Evolutionary conservation across 179 eudicot species (phyloP).

Genomic region (Spinacia oleracea): DNA sequence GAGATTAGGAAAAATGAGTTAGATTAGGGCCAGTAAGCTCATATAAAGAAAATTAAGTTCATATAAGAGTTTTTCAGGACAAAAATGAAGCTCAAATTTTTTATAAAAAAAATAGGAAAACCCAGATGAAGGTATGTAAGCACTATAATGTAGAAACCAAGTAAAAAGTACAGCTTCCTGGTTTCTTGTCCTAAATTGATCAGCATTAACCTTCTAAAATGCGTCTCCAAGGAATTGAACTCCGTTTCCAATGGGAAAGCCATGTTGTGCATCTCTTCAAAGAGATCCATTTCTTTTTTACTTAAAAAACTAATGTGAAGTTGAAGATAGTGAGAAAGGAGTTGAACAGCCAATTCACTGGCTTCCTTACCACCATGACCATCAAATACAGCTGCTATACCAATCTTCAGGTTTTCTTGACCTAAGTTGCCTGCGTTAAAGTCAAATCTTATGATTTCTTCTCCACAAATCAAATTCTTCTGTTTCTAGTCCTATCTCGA

Average conservation of each 20-base stretch:
- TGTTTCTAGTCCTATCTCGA: not conserved
- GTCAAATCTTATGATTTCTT: not conserved
- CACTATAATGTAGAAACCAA: not conserved
- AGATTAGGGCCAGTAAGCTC: too few species aligned
- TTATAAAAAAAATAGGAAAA: too few species aligned
- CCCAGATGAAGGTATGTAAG: not conserved
- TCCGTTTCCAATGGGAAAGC: slow-evolving; percentile 20
- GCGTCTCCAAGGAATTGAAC: slow-evolving; percentile 10
- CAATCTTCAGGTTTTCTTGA: slow-evolving; percentile 32
- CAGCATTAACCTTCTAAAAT: slow-evolving; percentile 19
- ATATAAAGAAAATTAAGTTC: not conserved
- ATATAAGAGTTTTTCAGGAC: too few species aligned
- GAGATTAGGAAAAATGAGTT: too few species aligned
- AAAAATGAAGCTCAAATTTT: too few species aligned
- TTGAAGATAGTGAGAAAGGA: slow-evolving; percentile 41
- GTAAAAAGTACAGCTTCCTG: not conserved
- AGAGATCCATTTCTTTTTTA: slow-evolving; percentile 18
- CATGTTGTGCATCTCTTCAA: not conserved
- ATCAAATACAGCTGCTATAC: slow-evolving; percentile 57
- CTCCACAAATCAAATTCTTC: not conserved
- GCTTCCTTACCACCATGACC: slow-evolving; percentile 69
- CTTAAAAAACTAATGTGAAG: slow-evolving; percentile 26
- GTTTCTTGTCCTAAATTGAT: not conserved
- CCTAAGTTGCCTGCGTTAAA: slow-evolving; percentile 38
- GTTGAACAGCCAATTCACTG: slow-evolving; percentile 52